Base-by-base conservation (phyloP, 176 grass and related monocot species). In the Leersia perrieri region DNA sequence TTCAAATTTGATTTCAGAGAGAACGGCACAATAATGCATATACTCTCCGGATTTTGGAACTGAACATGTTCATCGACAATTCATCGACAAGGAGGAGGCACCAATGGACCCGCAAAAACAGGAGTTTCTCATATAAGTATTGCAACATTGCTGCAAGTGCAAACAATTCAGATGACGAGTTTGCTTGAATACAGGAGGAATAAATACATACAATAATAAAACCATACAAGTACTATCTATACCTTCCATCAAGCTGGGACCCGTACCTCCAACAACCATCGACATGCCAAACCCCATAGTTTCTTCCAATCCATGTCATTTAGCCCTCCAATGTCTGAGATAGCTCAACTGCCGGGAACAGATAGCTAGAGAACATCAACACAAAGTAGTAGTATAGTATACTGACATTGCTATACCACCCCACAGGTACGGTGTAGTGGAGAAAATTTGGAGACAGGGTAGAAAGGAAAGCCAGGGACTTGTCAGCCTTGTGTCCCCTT, bases 401-500 rank as follows among this genome's bases (percentile, higher is more conserved):
- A 40, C 63, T 53, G 26, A 32, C 20, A 71, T 65, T 70, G 49
- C 63, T 20, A 71, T 58, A 34, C 76, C 66, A 32, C 13, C 33
- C 13, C 42, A 28, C 49, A 75, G 45, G 77, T 34, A n/a, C n/a
- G n/a, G n/a, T n/a, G n/a, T n/a, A 55, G 78, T 66, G 82, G 80
- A 68, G n/a, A 34, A 74, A 30, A 69, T 75, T 72, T 75, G 36
- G 66, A 80, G 83, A 70, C 63, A 68, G 71, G n/a, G 66, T 51
- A 74, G 76, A 84, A 87, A 84, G 74, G 73, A 68, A 82, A 70
- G 74, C 82, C 74, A 89, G 88, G 85, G 84, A 32, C 66, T 74
- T 95, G 95, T 98, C 92, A 85, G 66, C 53, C 63, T 70, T 63
- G 66, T 94, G 94, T 80, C 75, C 80, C 70, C 70, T 63, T 80